Percentiles rank a stretch among this genome's conserved stretches.
phyloP scores from a whole-genome alignment of 768 basidiomycete species.

The Leccinum obscurum region DNA sequence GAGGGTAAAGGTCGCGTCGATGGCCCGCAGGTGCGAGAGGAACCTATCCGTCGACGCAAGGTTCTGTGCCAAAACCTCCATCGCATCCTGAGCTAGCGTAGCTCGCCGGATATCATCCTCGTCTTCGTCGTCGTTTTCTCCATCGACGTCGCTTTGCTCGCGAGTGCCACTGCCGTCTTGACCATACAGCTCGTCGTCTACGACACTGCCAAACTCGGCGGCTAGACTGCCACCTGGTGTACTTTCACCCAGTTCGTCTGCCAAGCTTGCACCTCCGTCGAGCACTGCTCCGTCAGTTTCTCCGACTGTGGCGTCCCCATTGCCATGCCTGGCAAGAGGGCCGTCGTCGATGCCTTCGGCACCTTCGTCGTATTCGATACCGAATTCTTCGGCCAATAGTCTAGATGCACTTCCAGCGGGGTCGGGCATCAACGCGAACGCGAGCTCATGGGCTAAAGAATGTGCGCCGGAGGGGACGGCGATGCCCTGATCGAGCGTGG shows the following conservation, averaged over 20 bases:
- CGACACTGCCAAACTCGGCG: conserved; percentile 23
- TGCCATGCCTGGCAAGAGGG: conserved; percentile 27
- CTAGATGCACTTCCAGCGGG: conserved; percentile 70
- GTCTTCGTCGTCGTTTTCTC: conserved; percentile 27
- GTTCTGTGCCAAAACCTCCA: conserved; percentile 71
- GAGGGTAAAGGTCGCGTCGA: conserved; percentile 55
- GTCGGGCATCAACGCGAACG: conserved; percentile 85
- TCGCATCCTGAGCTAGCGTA: conserved; percentile 51
- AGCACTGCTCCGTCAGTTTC: conserved; percentile 33
- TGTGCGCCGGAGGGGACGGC: conserved; percentile 39
- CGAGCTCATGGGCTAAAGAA: conserved; percentile 85
- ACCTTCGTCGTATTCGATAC: conserved; percentile 86
- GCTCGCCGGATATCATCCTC: conserved; percentile 28
- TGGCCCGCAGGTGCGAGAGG: conserved; percentile 64
- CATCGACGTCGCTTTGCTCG: conserved; percentile 12
- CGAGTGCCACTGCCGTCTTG: conserved; percentile 16
- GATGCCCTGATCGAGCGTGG: conserved; percentile 33
- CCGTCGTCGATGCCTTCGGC: conserved; percentile 69
- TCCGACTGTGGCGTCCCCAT: conserved; percentile 29
- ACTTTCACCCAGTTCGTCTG: conserved; percentile 39
- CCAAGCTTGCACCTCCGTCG: conserved; percentile 38
- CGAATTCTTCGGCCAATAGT: conserved; percentile 83
- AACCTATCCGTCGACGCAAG: conserved; percentile 78
- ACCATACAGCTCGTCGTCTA: conserved; percentile 18
- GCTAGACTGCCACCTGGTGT: conserved; percentile 23